Evolutionary conservation across 2,329 filamentous ascomycete species (phyloP).

Genomic region (Fusarium sp.): DNA sequence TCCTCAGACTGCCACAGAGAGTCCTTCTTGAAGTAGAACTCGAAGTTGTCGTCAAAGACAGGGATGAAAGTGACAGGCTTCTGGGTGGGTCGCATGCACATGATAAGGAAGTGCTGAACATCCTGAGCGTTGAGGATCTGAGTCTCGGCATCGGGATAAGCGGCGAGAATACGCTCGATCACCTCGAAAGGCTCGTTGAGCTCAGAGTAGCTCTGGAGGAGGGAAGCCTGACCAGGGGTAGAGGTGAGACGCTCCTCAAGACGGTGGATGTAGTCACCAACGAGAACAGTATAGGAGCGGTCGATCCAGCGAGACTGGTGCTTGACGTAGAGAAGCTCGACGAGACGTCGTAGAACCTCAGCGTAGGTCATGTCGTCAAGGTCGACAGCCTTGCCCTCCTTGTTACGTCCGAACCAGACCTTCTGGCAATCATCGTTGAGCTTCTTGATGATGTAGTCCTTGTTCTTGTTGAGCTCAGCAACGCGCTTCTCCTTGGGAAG

Average conservation of each 20-base stretch:
- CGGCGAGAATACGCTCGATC: constrained; percentile 81
- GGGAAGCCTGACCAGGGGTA: constrained; percentile 76
- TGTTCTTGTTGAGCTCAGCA: constrained; percentile 86
- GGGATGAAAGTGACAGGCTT: constrained; percentile 98
- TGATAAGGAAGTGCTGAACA: constrained; percentile 93
- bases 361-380: constrained; percentile 96
- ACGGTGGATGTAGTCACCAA: constrained; percentile 95
- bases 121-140: constrained; percentile 99
- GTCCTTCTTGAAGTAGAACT: constrained; percentile 99
- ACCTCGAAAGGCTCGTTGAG: constrained; percentile 84
- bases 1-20: constrained; percentile 99
- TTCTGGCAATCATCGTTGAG: constrained; percentile 97
- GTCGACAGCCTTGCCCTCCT: constrained; percentile 82
- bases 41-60: constrained; percentile 94
- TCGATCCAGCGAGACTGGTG: constrained; percentile 95
- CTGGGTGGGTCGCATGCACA: constrained; percentile 91
- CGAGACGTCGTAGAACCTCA: constrained; percentile 87
- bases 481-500: constrained; percentile 95
- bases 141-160: constrained; percentile 86
- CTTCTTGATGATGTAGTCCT: constrained; percentile 93
- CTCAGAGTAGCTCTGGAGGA: constrained; percentile 91
- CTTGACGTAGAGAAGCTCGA: constrained; percentile 91
- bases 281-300: constrained; percentile 81
- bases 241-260: constrained; percentile 95
- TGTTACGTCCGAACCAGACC: constrained; percentile 94